Percentiles rank a stretch among this genome's conserved stretches.
phyloP scores from a whole-genome alignment of 2,329 filamentous ascomycete genomes.

The Xylogone sp. region DNA sequence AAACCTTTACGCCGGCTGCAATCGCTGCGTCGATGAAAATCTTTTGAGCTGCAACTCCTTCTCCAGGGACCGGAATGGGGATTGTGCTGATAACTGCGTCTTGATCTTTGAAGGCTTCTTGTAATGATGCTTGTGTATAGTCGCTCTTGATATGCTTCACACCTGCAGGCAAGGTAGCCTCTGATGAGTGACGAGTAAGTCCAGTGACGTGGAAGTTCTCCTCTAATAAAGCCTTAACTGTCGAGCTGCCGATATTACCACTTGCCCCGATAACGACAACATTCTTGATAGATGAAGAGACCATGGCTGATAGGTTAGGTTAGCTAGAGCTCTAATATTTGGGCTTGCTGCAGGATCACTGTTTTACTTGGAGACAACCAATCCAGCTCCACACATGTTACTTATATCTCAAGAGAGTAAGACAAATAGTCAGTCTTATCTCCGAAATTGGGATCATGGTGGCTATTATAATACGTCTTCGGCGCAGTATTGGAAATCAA shows the following conservation, averaged over 20 bases:
- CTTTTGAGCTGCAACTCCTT: slow-evolving; percentile 38
- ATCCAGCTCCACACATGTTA: too few relatives aligned
- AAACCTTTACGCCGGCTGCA: slow-evolving; percentile 51
- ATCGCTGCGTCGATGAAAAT: slow-evolving; percentile 53
- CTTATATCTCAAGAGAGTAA: too few relatives aligned
- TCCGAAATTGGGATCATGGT: too few relatives aligned
- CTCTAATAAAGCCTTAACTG: neutral
- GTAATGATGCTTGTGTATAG: slow-evolving; percentile 37
- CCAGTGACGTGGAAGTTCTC: slow-evolving; percentile 1
- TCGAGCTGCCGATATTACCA: neutral
- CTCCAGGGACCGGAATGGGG: slow-evolving; percentile 7
- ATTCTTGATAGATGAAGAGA: too few relatives aligned
- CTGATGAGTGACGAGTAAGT: neutral
- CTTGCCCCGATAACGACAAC: too few relatives aligned
- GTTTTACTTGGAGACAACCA: too few relatives aligned
- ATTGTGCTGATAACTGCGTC: slow-evolving; percentile 53
- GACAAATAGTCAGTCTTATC: too few relatives aligned
- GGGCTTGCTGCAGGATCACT: too few relatives aligned
- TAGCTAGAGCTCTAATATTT: too few relatives aligned
- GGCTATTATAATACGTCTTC: too few relatives aligned
- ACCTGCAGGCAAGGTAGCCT: neutral
- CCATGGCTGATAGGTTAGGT: too few relatives aligned
- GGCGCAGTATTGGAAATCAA: too few relatives aligned
- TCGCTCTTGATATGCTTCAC: slow-evolving; percentile 40
- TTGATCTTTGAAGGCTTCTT: slow-evolving; percentile 44